Evolutionary conservation across 2,329 filamentous ascomycete genomes (phyloP).

Genomic region (Ilyonectria sp.): DNA sequence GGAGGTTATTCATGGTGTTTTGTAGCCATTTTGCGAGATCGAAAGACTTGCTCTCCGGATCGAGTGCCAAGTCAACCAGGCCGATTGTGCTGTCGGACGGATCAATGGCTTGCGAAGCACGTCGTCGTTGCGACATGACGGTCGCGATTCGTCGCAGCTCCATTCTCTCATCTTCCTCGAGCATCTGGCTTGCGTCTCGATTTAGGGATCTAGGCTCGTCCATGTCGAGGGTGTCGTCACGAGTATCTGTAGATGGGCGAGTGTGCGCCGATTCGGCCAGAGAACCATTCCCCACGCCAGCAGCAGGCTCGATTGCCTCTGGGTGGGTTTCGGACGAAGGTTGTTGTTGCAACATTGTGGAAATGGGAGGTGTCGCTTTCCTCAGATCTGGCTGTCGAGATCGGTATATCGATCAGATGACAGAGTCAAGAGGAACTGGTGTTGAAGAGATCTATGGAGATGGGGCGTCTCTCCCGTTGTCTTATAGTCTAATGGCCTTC

Average conservation of each 20-base stretch:
- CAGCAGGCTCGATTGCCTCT: neutral
- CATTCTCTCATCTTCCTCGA: slow-evolving; percentile 7
- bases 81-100: slow-evolving; percentile 31
- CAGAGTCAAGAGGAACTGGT: neutral
- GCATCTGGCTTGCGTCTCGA: neutral
- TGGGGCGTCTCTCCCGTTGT: neutral
- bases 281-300: neutral
- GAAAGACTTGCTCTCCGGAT: slow-evolving; percentile 56
- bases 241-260: neutral
- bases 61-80: slow-evolving; percentile 49
- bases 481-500: neutral
- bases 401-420: neutral
- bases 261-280: neutral
- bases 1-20: slow-evolving; percentile 57
- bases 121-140: slow-evolving; percentile 46
- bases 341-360: neutral
- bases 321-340: neutral
- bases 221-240: neutral
- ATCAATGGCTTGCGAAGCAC: slow-evolving; percentile 24
- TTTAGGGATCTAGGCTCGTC: neutral
- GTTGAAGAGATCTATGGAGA: neutral
- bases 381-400: neutral
- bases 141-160: slow-evolving; percentile 57
- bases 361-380: neutral
- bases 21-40: slow-evolving; percentile 58